These are phyloP conservation scores for Hygrophoropsis aurantiaca DNA, from an alignment of 768 basidiomycete species.

Conservation along the genomic window DNA sequence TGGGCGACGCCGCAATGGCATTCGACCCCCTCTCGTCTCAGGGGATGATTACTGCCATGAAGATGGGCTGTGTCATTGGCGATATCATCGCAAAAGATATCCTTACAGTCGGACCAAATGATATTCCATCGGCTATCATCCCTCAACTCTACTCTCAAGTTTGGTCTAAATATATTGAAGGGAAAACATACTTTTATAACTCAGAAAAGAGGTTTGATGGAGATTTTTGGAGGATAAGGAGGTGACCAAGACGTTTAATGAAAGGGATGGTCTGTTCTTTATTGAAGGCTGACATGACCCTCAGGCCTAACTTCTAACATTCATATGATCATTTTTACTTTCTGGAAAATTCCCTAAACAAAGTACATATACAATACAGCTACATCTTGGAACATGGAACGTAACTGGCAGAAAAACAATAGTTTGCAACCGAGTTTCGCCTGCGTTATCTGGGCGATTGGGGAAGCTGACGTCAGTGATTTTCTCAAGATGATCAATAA, in stretches of 20 bases:
- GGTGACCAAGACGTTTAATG: no score
- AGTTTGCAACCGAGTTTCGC: background rate
- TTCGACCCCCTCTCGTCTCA: slow-evolving; percentile 41
- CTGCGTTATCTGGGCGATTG: background rate
- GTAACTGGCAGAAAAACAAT: background rate
- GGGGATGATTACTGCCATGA: slow-evolving; percentile 37
- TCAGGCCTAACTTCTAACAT: no score
- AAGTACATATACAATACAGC: no score
- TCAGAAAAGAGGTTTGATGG: slow-evolving; percentile 3
- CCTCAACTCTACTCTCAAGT: slow-evolving; percentile 3
- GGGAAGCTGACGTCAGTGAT: background rate
- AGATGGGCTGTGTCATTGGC: slow-evolving; percentile 28
- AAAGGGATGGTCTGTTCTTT: no score
- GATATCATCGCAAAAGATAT: slow-evolving; percentile 3
- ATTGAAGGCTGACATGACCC: no score
- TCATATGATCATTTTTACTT: no score
- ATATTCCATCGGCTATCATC: background rate
- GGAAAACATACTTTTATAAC: slow-evolving; percentile 3
- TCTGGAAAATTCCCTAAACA: no score
- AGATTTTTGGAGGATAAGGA: slow-evolving; percentile 1
- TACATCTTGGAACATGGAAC: no score
- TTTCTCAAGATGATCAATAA: background rate
- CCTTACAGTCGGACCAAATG: background rate
- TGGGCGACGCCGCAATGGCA: slow-evolving; percentile 39
- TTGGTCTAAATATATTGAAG: slow-evolving; percentile 3